Conservation (phyloP, 2,329 filamentous ascomycete genomes). For the Aspergillus costaricaensis region DNA sequence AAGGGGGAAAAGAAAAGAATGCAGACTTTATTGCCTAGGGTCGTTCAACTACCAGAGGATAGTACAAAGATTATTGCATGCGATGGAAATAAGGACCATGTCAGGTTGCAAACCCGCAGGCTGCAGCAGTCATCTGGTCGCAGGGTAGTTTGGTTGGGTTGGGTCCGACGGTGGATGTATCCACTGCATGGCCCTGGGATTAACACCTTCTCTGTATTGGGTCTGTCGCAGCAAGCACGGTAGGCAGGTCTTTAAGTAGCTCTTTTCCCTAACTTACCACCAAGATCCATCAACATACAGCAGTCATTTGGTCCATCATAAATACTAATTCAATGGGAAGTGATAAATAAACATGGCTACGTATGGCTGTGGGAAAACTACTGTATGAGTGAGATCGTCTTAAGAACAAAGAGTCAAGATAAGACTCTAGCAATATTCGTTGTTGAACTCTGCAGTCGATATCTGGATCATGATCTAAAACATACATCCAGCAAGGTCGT, state of each 20-base stretch:
- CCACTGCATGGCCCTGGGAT: not conserved
- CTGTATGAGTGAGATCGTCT: too few species aligned
- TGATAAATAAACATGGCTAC: too few species aligned
- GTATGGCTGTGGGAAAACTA: too few species aligned
- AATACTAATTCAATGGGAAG: too few species aligned
- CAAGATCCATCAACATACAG: too few species aligned
- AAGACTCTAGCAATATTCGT: not conserved
- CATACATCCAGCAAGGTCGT: constrained; percentile 9
- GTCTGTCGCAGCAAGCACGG: not conserved
- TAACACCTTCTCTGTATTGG: not conserved
- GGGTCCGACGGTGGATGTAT: constrained; percentile 6
- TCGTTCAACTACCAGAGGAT: not conserved
- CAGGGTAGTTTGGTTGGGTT: constrained; percentile 12
- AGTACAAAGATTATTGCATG: constrained; percentile 14
- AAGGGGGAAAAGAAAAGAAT: not conserved
- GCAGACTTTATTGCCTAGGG: not conserved
- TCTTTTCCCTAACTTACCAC: too few species aligned
- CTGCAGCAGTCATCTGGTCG: constrained; percentile 23
- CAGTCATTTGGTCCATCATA: too few species aligned
- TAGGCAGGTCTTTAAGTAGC: not conserved
- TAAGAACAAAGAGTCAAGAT: not conserved
- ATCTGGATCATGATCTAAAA: constrained; percentile 4
- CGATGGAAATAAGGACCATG: constrained; percentile 25
- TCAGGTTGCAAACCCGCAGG: constrained; percentile 24
- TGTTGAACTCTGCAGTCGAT: not conserved